These are phyloP conservation scores for Flammula alnicola DNA, from an alignment of 1,284 basidiomycete genomes.

Conservation along the genomic window DNA sequence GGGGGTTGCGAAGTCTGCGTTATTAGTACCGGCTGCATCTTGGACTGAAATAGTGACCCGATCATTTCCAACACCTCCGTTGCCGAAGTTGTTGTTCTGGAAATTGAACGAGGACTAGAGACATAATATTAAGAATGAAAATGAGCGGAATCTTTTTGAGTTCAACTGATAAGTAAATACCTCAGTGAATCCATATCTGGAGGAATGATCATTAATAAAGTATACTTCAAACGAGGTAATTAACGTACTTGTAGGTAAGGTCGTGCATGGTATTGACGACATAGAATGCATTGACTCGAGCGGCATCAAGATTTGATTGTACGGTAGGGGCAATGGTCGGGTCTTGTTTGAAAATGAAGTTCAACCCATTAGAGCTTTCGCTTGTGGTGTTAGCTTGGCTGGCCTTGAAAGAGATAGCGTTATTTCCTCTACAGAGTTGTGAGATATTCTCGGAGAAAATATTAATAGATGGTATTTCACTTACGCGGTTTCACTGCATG, in stretches of 20 bases:
- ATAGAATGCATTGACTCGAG: slow-evolving; percentile 56
- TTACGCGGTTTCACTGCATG: slow-evolving; percentile 2
- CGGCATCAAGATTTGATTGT: slow-evolving; percentile 46
- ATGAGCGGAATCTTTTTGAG: not conserved
- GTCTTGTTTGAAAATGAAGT: slow-evolving; percentile 44
- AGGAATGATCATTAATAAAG: not conserved
- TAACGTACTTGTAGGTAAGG: slow-evolving; percentile 43
- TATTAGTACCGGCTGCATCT: slow-evolving; percentile 23
- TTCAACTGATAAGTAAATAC: not conserved
- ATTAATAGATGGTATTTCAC: not conserved
- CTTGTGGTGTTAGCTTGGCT: slow-evolving; percentile 29
- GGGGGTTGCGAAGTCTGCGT: slow-evolving; percentile 28
- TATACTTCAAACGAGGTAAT: not conserved
- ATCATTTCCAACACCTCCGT: slow-evolving; percentile 25
- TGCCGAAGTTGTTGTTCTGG: slow-evolving; percentile 27
- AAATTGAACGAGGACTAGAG: slow-evolving; percentile 29
- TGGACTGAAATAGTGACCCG: slow-evolving; percentile 27
- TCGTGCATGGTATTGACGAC: slow-evolving; percentile 55
- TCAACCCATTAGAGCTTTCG: slow-evolving; percentile 32
- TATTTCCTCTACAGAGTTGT: slow-evolving; percentile 35
- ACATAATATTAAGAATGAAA: not conserved
- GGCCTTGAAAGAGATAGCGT: slow-evolving; percentile 41
- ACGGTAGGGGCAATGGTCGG: slow-evolving; percentile 13
- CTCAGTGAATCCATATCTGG: slow-evolving; percentile 40
- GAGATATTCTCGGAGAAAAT: not conserved